phyloP scores from a whole-genome alignment of 1,284 basidiomycete species.

The Thecaphora thlaspeos region DNA sequence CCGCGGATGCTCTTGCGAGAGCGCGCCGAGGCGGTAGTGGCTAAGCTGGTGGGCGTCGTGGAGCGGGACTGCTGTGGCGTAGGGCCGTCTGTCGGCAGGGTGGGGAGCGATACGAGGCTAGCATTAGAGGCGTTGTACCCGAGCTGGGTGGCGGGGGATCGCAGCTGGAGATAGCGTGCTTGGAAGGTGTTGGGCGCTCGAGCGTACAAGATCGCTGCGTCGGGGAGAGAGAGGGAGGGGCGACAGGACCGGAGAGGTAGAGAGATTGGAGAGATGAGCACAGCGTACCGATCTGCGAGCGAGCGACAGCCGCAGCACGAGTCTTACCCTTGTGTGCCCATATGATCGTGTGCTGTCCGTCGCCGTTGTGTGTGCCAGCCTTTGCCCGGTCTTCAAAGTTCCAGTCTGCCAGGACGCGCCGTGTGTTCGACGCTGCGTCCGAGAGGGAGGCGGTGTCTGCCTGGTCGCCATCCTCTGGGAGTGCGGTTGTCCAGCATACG shows the following conservation, averaged over 20 bases:
- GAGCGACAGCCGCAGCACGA: too few species aligned
- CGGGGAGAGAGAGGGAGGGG: slow-evolving; percentile 1
- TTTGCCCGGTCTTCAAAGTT: slow-evolving; percentile 1
- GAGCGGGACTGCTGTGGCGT: slow-evolving; percentile 1
- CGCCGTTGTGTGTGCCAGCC: background rate
- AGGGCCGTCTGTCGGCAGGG: background rate
- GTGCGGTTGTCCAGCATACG: slow-evolving; percentile 39
- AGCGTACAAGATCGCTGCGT: slow-evolving; percentile 82
- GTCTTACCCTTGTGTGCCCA: slow-evolving; percentile 88
- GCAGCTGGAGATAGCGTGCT: slow-evolving; percentile 69
- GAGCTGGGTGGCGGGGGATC: slow-evolving; percentile 42
- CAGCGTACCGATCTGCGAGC: background rate
- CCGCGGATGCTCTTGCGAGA: slow-evolving; percentile 24
- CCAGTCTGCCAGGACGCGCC: slow-evolving; percentile 1
- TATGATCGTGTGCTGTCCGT: slow-evolving; percentile 60
- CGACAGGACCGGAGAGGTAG: background rate
- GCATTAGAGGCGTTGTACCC: slow-evolving; percentile 33
- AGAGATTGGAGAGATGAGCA: background rate
- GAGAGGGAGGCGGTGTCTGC: slow-evolving; percentile 9
- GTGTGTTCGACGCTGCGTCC: slow-evolving; percentile 1
- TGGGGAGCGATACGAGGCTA: slow-evolving; percentile 38
- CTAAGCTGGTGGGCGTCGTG: background rate
- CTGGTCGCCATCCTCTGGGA: slow-evolving; percentile 3
- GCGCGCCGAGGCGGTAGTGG: background rate
- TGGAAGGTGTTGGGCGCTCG: slow-evolving; percentile 64